These are phyloP conservation scores for Diaporthe destruens DNA, from an alignment of 2,329 filamentous ascomycete species.

Conservation along the genomic window DNA sequence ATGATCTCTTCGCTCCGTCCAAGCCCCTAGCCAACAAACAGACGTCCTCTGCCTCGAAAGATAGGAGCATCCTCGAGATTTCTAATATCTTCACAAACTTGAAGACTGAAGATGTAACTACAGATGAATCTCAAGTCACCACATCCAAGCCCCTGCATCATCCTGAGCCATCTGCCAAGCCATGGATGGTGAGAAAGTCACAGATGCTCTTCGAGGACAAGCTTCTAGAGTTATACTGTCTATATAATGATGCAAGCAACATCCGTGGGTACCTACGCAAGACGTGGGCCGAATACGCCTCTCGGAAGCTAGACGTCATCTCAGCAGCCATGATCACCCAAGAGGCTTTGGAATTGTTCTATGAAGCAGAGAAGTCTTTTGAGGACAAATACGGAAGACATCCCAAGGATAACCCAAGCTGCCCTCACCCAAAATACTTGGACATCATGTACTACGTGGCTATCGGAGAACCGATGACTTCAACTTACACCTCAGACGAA, in stretches of 20 bases:
- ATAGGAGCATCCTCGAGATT: neutral
- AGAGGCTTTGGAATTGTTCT: neutral
- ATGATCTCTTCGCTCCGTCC: neutral
- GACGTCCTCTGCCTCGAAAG: neutral
- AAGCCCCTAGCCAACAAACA: too few species aligned
- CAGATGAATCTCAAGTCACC: too few species aligned
- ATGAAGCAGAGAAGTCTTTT: neutral
- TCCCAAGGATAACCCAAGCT: neutral
- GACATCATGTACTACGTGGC: neutral
- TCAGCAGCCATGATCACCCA: neutral
- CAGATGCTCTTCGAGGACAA: neutral
- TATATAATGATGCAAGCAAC: neutral
- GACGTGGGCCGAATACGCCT: neutral
- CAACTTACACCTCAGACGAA: neutral
- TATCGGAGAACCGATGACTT: neutral
- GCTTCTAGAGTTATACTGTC: conserved; percentile 9
- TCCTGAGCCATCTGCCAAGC: neutral
- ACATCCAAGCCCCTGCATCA: too few species aligned
- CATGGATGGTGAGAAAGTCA: neutral
- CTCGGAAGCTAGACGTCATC: neutral
- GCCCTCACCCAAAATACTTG: neutral
- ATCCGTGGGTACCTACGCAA: neutral
- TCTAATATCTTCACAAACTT: neutral
- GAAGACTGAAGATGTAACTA: neutral
- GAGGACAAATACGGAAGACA: neutral